Base-by-base conservation (phyloP, 2,329 filamentous ascomycete genomes). In the Cladosporium halotolerans region DNA sequence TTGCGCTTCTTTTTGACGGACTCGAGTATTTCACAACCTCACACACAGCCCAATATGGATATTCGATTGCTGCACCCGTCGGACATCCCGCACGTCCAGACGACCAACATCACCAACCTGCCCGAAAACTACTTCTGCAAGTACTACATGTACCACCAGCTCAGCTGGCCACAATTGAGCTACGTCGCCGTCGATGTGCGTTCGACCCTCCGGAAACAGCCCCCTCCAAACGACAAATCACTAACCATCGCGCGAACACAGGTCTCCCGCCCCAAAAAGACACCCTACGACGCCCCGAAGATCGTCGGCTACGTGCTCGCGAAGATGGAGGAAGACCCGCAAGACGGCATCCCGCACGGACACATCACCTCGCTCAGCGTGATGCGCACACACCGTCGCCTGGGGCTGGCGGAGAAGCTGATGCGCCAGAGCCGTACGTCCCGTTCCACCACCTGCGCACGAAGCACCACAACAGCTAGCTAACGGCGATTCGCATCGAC, bases 101-200 rank as follows among this genome's bases (percentile, higher is more conserved):
- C 95, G 73, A 92, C 92, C 69, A 97, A 97, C 77, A 91, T 99
- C 70, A 95, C 95, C 71, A 99, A 99, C 77, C 81, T 99, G 51
- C 93, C 93, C 60, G 93, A 99, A 74, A 99, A 99, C 79, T 99
- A 99, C 82, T 97, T 97, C 72, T 88, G 96, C 75, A 99, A 99
- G 81, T 99, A 99, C 80, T 99, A 99, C 78, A 84, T 99, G 67
- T 99, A 99, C 81, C 93, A 99, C 74, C 91, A 92, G 13, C 84
- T 97, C 62, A 95, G 90, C 64, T 99, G 93, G 93, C 93, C 93
- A 43, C 92, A 97, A 75, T 83, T 99, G 60, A 92, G 86, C 73
- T 97, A 91, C 73, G 92, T 99, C 54, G 93, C 93, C 63, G 90
- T 99, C 64, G 92, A 97, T 72, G 75, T 77, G 61, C 13, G 48